Evolutionary conservation across 2,329 filamentous ascomycete species (phyloP), one percentile per base, ranked within the genome.

Genomic region (Sclerotinia spermophila): DNA sequence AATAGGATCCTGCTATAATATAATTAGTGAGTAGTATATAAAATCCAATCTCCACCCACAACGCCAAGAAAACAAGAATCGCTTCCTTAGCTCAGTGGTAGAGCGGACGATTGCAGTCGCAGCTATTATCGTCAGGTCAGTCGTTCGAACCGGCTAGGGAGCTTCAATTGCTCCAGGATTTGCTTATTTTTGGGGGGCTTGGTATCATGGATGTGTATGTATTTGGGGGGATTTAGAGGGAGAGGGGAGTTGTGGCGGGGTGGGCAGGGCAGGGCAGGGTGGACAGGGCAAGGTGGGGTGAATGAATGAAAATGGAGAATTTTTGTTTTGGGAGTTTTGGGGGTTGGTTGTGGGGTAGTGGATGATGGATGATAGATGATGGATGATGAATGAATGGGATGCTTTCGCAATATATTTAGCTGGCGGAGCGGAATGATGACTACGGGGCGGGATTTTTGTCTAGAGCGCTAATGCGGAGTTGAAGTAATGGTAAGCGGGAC

Each of bases 51-150:
- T 5, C 7, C 11, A n/a, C 4, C 0, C 4, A 8, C 7, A 19
- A 0, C 15, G n/a, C 51, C 8, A 24, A 30, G 6, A 44, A 45
- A 15, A 61, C 0, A 40, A 61, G n/a, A 64, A 51, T 48, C 30
- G 61, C 61, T 64, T 64, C 30, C 61, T 64, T 64, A 64, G 61
- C 61, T 64, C 61, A 64, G 61, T 64, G 61, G 61, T 64, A 64
- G 61, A 64, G 61, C 61, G 61, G 61, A 64, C 61, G 61, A 64
- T 64, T 64, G 61, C 61, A 64, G 61, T 64, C 3, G 3, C 7
- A 44, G 58, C 38, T 51, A 64, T 38, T 19, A 64, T 64, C 61
- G 61, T 64, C 61, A 64, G 61, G 61, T 51, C 44, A 64, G 61
- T 65, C 44, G 61, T 65, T 51, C 44, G 44, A 65, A 65, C 61